These are phyloP conservation scores for Exutisphaerella laricina DNA, from an alignment of 2,329 filamentous ascomycete genomes.

Conservation along the genomic window DNA sequence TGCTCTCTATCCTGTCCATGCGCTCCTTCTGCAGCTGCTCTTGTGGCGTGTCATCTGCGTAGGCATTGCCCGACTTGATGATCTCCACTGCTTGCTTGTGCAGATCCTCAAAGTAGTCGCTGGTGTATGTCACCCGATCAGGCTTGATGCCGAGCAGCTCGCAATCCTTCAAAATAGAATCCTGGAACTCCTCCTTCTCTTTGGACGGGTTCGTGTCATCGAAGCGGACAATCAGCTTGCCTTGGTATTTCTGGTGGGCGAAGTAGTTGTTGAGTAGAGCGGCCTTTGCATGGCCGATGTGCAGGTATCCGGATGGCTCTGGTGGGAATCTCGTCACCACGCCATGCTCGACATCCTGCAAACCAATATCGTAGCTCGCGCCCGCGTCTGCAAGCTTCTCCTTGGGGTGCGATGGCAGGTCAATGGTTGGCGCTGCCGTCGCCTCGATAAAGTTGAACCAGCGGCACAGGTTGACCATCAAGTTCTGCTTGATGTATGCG, in stretches of 20 bases:
- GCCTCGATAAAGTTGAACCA: conserved; percentile 88
- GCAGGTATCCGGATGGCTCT: conserved; percentile 91
- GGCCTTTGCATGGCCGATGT: conserved; percentile 94
- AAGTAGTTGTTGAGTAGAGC: conserved; percentile 95
- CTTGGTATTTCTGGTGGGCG: conserved; percentile 86
- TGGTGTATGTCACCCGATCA: conserved; percentile 81
- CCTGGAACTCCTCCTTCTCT: conserved; percentile 94
- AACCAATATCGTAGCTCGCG: conserved; percentile 80
- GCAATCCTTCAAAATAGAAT: conserved; percentile 88
- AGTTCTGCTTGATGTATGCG: conserved; percentile 71
- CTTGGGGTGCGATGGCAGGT: conserved; percentile 39
- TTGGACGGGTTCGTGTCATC: conserved; percentile 98
- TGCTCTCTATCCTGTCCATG: conserved; percentile 75
- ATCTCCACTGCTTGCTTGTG: conserved; percentile 80
- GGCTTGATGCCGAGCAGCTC: conserved; percentile 87
- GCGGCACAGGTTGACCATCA: conserved; percentile 68
- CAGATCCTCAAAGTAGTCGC: conserved; percentile 90
- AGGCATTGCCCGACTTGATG: conserved; percentile 81
- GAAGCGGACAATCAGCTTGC: conserved; percentile 84
- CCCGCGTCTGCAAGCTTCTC: conserved; percentile 66
- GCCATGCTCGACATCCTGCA: conserved; percentile 78
- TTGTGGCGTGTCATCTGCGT: conserved; percentile 89
- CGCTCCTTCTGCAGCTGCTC: conserved; percentile 82
- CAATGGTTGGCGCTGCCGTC: conserved; percentile 64
- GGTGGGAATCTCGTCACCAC: conserved; percentile 91